Evolutionary conservation across 495 filamentous ascomycete genomes (phyloP), one percentile per base, ranked within the genome.

Genomic region (Xylaria longipes): DNA sequence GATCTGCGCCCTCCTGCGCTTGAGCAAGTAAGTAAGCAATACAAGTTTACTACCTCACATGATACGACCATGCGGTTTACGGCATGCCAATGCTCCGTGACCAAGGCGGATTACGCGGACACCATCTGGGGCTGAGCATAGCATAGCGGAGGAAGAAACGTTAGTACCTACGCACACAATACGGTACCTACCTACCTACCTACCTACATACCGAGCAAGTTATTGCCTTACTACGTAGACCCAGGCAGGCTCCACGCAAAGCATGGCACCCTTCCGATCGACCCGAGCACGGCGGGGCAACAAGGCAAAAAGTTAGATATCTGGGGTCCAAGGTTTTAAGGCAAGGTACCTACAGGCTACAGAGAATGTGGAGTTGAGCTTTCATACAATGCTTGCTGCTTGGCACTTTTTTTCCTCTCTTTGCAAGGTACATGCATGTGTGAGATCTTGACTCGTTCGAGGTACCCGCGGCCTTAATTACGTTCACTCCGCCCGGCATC

Each of bases 21-120:
- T 37, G 57, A 37, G 57, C 57, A 60, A 60, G 31, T 37, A 60
- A 60, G 57, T 60, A 35, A 60, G 57, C 57, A 60, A 60, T 37
- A 60, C 33, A 37, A 33, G 33, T 9, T 35, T 37, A 37, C 57
- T 6, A 37, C 20, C 33, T 37, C 33, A 22, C 54, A 58, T 58
- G 31, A 63, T 63, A 29, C 31, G 60, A 63, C 37, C 14, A 29
- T 6, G n/a, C n/a, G 4, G 20, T 39, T 43, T 14, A 22, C 35
- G 58, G 35, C 58, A 39, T 41, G n/a, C 12, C 58, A 14, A 27
- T 27, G 35, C 35, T 43, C 58, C 35, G 35, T 39, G 37, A 27
- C 35, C 14, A 22, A 17, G 35, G n/a, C 37, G n/a, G n/a, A 39
- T 25, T 37, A 17, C 58, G 58, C 27, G 58, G 37, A 43, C 20